Conservation (phyloP, 2,329 filamentous ascomycete species). For the Ascochyta viciae-villosae region DNA sequence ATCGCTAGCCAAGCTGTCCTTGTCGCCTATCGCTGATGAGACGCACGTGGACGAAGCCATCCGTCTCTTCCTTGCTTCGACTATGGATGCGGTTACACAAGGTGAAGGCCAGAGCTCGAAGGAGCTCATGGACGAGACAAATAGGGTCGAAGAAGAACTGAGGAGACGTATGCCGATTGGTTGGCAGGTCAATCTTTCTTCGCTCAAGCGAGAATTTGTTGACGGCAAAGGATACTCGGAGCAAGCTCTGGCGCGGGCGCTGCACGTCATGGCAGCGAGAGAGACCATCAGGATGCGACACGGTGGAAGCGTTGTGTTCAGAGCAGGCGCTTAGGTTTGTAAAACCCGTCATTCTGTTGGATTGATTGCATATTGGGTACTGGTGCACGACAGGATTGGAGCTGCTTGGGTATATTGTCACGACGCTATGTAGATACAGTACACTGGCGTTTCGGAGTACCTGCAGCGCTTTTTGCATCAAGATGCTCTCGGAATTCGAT, state of each 20-base stretch:
- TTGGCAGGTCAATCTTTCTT: conserved; percentile 91
- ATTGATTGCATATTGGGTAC: neutral
- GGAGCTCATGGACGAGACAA: conserved; percentile 89
- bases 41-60: conserved; percentile 97
- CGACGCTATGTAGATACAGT: neutral
- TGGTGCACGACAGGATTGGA: neutral
- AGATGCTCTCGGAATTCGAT: conserved; percentile 3
- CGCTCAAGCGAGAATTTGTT: conserved; percentile 87
- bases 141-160: conserved; percentile 86
- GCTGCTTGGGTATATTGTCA: neutral
- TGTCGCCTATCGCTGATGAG: conserved; percentile 87
- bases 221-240: conserved; percentile 91
- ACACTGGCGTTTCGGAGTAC: conserved; percentile 4
- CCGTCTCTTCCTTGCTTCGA: conserved; percentile 91
- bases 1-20: conserved; percentile 87
- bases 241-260: conserved; percentile 79
- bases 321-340: conserved; percentile 23
- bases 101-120: conserved; percentile 79
- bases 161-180: conserved; percentile 88
- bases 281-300: conserved; percentile 86
- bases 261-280: conserved; percentile 84
- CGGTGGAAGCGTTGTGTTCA: conserved; percentile 53
- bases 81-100: conserved; percentile 96
- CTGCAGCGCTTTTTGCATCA: conserved; percentile 5
- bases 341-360: neutral